A percentile compares a stretch with the other conserved stretches of the same genome.
Conservation (phyloP, 2,329 filamentous ascomycete genomes). For the Ceratocystis lukuohia region DNA sequence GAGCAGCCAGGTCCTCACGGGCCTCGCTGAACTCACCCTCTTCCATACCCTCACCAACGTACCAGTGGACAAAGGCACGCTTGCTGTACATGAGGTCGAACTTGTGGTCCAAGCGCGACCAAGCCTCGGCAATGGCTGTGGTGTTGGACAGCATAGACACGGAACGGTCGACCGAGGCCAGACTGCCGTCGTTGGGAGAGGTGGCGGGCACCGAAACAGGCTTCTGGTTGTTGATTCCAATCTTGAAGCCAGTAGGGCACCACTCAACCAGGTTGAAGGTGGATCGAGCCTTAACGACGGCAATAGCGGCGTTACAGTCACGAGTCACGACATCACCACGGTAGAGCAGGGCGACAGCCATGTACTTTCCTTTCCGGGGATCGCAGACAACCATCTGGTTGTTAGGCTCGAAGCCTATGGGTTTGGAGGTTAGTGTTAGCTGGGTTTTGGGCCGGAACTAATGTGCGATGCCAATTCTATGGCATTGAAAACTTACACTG, state of each 20-base stretch:
- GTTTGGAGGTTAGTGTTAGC: neutral
- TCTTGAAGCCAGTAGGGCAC: slow-evolving; percentile 65
- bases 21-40: slow-evolving; percentile 83
- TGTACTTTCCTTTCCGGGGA: slow-evolving; percentile 62
- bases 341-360: slow-evolving; percentile 60
- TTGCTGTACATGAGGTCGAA: slow-evolving; percentile 70
- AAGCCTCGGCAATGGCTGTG: slow-evolving; percentile 59
- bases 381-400: slow-evolving; percentile 70
- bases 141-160: slow-evolving; percentile 65
- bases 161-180: slow-evolving; percentile 48
- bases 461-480: too few relatives aligned
- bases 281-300: slow-evolving; percentile 54
- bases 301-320: slow-evolving; percentile 54
- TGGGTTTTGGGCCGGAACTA: too few relatives aligned
- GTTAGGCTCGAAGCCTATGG: slow-evolving; percentile 57
- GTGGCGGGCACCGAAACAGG: slow-evolving; percentile 43
- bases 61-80: slow-evolving; percentile 65
- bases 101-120: slow-evolving; percentile 60
- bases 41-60: slow-evolving; percentile 84
- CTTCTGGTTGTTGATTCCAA: slow-evolving; percentile 63
- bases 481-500: slow-evolving; percentile 42
- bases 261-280: slow-evolving; percentile 64
- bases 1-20: slow-evolving; percentile 69
- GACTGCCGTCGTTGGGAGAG: slow-evolving; percentile 41
- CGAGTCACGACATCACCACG: slow-evolving; percentile 58